A percentile compares a stretch with the other conserved stretches of the same genome.
Conservation (phyloP, 2,329 filamentous ascomycete genomes). For the Chaetomium sp. region DNA sequence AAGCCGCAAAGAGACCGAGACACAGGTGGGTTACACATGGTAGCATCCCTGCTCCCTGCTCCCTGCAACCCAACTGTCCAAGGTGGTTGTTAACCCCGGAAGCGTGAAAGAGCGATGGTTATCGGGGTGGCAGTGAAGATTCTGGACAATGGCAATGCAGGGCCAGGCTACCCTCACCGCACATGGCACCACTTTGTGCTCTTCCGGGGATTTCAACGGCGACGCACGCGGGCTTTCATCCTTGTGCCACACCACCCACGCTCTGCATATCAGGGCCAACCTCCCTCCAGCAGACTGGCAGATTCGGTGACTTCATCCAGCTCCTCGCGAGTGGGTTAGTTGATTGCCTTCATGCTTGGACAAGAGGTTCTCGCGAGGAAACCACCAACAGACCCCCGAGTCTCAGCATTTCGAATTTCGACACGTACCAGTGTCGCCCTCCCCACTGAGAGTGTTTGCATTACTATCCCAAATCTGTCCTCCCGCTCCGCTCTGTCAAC, state of each 20-base stretch:
- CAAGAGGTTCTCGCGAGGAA: background rate
- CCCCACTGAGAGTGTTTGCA: background rate
- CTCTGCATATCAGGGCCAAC: background rate
- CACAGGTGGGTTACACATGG: slow-evolving; percentile 2
- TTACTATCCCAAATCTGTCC: background rate
- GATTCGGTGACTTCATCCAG: background rate
- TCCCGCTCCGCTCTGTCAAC: background rate
- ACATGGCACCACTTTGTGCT: background rate
- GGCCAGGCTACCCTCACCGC: background rate
- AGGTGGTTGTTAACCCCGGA: background rate
- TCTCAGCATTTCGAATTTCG: background rate
- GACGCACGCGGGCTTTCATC: background rate
- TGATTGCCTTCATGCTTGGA: background rate
- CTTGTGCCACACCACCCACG: background rate
- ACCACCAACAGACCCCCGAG: background rate
- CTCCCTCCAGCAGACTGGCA: background rate
- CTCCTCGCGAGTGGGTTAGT: background rate
- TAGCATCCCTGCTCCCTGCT: background rate
- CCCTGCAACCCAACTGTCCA: background rate
- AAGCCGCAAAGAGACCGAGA: slow-evolving; percentile 17
- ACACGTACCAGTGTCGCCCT: background rate
- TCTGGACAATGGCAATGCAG: background rate
- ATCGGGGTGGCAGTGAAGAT: background rate
- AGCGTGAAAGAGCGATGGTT: background rate
- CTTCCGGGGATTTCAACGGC: slow-evolving; percentile 8